Conservation (phyloP, 2,329 filamentous ascomycete species). For the Neurospora crassa region DNA sequence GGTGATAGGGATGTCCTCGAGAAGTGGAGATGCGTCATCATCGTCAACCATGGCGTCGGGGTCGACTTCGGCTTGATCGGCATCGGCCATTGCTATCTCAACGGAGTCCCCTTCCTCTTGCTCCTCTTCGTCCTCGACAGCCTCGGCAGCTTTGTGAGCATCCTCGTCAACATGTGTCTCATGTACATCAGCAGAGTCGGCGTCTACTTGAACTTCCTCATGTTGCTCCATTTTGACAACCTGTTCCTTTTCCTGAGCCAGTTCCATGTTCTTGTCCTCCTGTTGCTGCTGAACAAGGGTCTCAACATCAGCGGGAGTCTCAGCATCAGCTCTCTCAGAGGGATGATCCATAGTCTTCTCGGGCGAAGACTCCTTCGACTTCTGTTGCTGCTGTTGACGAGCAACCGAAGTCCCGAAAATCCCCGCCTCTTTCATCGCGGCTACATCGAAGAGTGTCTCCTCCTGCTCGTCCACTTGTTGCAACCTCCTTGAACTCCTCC, state of each 20-base stretch:
- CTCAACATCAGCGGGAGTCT: conserved; percentile 9
- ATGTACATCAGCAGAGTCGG: conserved; percentile 18
- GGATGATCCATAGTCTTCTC: conserved; percentile 3
- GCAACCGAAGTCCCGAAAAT: not conserved
- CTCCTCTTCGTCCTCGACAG: conserved; percentile 21
- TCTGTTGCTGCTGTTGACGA: conserved; percentile 9
- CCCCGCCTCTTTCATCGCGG: not conserved
- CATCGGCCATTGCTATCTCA: not conserved
- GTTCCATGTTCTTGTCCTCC: conserved; percentile 17
- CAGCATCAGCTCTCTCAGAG: not conserved
- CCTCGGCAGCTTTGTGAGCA: conserved; percentile 22
- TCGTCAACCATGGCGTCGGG: not conserved
- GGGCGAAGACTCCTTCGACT: conserved; percentile 15
- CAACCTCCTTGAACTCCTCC: not conserved
- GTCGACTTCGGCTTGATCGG: conserved; percentile 2
- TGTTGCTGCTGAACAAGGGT: conserved; percentile 26
- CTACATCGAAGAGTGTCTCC: not conserved
- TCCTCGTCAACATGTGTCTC: not conserved
- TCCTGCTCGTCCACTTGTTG: conserved; percentile 5
- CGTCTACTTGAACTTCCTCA: conserved; percentile 25
- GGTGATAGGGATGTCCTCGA: conserved; percentile 38
- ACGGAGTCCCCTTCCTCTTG: not conserved
- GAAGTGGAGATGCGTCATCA: conserved; percentile 25
- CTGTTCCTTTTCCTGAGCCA: not conserved
- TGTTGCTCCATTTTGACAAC: conserved; percentile 3